phyloP scores from a whole-genome alignment of 805 yeast genomes.

The Spathaspora hagerdaliae region DNA sequence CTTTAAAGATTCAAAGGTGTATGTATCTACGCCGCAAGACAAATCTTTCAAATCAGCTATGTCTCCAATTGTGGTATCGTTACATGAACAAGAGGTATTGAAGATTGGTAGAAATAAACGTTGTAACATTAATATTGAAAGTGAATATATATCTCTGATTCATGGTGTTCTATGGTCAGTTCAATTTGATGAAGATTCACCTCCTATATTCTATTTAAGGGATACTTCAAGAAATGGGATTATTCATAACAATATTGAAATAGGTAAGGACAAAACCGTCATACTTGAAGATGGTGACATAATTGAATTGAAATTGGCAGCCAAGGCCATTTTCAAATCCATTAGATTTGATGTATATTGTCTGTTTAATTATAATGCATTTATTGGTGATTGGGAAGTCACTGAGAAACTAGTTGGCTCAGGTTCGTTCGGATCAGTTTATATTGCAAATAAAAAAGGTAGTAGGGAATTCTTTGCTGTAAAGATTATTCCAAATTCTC shows the following conservation, averaged over 20 bases:
- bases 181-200: slow-evolving; percentile 45
- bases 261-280: slow-evolving; percentile 26
- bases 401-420: slow-evolving; percentile 42
- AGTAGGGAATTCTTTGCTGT: slow-evolving; percentile 42
- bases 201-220: slow-evolving; percentile 46
- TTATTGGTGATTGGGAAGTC: slow-evolving; percentile 36
- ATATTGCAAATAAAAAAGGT: slow-evolving; percentile 24
- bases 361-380: not conserved
- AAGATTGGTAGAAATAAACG: slow-evolving; percentile 41
- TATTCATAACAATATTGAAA: slow-evolving; percentile 31
- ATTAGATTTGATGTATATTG: not conserved
- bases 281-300: slow-evolving; percentile 37
- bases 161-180: slow-evolving; percentile 50
- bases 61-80: slow-evolving; percentile 1
- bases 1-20: no score
- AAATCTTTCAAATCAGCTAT: no score
- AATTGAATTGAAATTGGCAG: slow-evolving; percentile 28
- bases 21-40: no score
- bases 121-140: slow-evolving; percentile 27
- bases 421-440: slow-evolving; percentile 59
- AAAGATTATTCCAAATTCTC: slow-evolving; percentile 29
- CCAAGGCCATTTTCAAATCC: not conserved
- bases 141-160: slow-evolving; percentile 38
- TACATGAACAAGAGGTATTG: slow-evolving; percentile 27
- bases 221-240: slow-evolving; percentile 54